Evolutionary conservation across 176 grass and related monocot genomes (phyloP), one percentile per base, ranked within the genome.

Genomic region (Areca catechu): DNA sequence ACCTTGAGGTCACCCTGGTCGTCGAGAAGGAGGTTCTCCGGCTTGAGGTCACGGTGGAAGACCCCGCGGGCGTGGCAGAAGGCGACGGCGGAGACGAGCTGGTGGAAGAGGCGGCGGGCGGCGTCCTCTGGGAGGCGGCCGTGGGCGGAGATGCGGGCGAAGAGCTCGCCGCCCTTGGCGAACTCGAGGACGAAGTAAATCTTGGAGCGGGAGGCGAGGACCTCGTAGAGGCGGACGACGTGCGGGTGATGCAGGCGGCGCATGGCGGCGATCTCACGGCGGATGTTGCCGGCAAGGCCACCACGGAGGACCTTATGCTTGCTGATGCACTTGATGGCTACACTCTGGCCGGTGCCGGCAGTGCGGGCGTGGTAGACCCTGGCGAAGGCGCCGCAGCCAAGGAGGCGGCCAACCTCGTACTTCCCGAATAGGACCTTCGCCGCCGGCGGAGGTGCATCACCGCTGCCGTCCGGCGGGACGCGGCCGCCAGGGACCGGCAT

Each of bases 131-230:
- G 17, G 57, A 71, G 48, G 10, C 66, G 72, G 37, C 78, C 52
- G 29, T 57, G 54, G 58, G 30, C 14, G 7, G 55, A 20, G 52
- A 81, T 16, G 51, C 52, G 24, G n/a, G 71, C 34, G 68, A 71
- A 71, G 50, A 81, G 51, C 43, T 81, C 71, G 19, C 79, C 79
- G 48, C 79, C 79, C 49, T 56, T 66, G 19, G 71, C 52, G 15
- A 70, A 57, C 72, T 81, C 79, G 50, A 81, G 48, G 24, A 75
- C 79, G 24, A 81, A 48, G 62, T 64, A 70, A 23, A 81, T 71
- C 12, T 55, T 29, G 43, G 72, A 70, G 22, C 61, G 53, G 3
- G 79, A 58, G 21, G 79, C 79, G 63, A 81, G 72, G 18, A 81
- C 71, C 7, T 75, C 79, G 10, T 65, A 54, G 21, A 81, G 24